Conservation (phyloP, 2,329 filamentous ascomycete species). For the Colletotrichum acutatum region DNA sequence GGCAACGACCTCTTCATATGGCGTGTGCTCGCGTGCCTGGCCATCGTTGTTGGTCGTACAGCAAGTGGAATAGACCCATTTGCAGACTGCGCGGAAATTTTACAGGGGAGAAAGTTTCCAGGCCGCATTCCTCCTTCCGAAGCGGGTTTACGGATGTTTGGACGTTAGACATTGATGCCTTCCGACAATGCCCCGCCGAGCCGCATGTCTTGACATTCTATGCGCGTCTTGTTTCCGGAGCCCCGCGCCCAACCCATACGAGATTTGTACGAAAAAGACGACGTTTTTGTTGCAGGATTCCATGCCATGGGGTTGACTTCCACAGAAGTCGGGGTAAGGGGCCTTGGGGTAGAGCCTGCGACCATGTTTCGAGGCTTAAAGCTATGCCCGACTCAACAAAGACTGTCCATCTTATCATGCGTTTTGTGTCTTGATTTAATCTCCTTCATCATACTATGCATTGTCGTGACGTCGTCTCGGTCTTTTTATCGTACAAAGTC, state of each 20-base stretch:
- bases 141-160: constrained; percentile 1
- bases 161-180: not conserved
- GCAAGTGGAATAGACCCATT: not conserved
- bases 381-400: not conserved
- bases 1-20: not conserved
- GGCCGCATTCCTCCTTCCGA: not conserved
- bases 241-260: not conserved
- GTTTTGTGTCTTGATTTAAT: not conserved
- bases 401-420: not conserved
- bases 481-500: too few species aligned
- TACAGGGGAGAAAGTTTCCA: not conserved
- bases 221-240: not conserved
- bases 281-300: too few species aligned
- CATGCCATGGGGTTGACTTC: not conserved
- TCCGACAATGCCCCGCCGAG: constrained; percentile 1
- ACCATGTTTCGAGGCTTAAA: not conserved
- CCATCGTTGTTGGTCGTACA: not conserved
- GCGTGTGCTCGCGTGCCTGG: constrained; percentile 22
- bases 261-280: not conserved
- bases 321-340: not conserved
- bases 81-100: not conserved
- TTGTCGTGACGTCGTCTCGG: too few species aligned
- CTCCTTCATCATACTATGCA: too few species aligned
- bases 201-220: not conserved
- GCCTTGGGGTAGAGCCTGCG: not conserved